Evolutionary conservation across 169 alveolate genomes (phyloP).

Genomic region (Plasmodium knowlesi): DNA sequence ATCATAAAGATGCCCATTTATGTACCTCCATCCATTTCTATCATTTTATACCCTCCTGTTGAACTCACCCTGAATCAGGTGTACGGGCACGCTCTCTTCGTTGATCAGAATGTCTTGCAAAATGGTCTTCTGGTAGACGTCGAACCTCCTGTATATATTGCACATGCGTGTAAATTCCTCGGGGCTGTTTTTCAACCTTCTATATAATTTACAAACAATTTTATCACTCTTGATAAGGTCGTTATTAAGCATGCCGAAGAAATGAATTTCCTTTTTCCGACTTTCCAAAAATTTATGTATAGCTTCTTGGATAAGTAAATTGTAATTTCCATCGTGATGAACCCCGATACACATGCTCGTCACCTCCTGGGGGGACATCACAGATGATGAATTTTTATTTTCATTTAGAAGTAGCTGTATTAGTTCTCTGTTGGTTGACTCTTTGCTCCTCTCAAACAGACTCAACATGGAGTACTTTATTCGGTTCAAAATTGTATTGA

Average conservation of each 20-base stretch:
- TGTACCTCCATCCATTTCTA: not conserved
- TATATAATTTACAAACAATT: slow-evolving; percentile 25
- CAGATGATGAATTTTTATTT: not conserved
- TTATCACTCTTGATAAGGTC: slow-evolving; percentile 44
- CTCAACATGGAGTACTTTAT: slow-evolving; percentile 41
- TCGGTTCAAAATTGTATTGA: slow-evolving; percentile 45
- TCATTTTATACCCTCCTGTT: not conserved
- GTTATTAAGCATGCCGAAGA: not conserved
- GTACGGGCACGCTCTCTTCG: slow-evolving; percentile 16
- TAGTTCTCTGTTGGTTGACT: slow-evolving; percentile 5
- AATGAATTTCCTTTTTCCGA: slow-evolving; percentile 10
- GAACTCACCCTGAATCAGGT: slow-evolving; percentile 44
- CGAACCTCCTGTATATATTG: slow-evolving; percentile 40
- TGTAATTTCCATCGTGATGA: not conserved
- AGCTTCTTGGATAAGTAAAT: slow-evolving; percentile 37
- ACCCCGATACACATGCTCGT: not conserved
- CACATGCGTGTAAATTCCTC: slow-evolving; percentile 42
- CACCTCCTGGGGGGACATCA: not conserved
- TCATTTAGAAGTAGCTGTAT: slow-evolving; percentile 15
- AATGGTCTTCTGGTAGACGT: slow-evolving; percentile 37
- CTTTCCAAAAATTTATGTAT: slow-evolving; percentile 18
- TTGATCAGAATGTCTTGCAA: slow-evolving; percentile 35
- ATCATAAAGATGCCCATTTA: not conserved
- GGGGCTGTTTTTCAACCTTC: slow-evolving; percentile 9
- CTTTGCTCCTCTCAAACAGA: slow-evolving; percentile 17